phyloP scores from a whole-genome alignment of 192 early-diverging fungal genomes.

The Linnemannia exigua region DNA sequence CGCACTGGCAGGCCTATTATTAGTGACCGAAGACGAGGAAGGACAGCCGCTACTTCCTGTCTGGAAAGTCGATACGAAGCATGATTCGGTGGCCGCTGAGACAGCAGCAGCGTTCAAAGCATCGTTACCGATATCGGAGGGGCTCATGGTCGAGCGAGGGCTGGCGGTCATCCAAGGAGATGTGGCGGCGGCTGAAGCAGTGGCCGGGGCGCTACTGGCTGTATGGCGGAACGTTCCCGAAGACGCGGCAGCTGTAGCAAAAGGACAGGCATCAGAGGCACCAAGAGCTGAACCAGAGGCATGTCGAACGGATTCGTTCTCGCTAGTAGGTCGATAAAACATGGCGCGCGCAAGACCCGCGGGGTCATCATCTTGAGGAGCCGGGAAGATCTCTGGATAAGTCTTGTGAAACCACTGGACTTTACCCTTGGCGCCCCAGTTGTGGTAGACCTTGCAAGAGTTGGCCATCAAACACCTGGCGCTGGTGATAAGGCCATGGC shows the following conservation, averaged over 20 bases:
- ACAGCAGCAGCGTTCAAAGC: slow-evolving; percentile 18
- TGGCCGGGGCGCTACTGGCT: not conserved
- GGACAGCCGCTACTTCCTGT: not conserved
- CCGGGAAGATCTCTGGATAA: slow-evolving; percentile 32
- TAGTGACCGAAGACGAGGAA: not conserved
- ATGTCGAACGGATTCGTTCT: not conserved
- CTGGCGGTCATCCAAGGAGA: slow-evolving; percentile 43
- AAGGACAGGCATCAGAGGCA: not conserved
- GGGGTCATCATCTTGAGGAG: slow-evolving; percentile 9
- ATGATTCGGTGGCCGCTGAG: slow-evolving; percentile 23
- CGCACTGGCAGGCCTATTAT: not conserved
- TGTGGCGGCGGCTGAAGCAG: not conserved
- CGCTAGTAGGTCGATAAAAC: slow-evolving; percentile 30
- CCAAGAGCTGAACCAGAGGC: not conserved
- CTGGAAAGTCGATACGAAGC: slow-evolving; percentile 23
- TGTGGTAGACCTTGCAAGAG: slow-evolving; percentile 34
- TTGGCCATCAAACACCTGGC: slow-evolving; percentile 32
- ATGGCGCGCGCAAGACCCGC: slow-evolving; percentile 11
- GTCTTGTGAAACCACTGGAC: slow-evolving; percentile 38
- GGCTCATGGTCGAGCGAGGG: slow-evolving; percentile 27
- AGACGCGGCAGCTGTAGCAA: not conserved
- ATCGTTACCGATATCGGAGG: slow-evolving; percentile 16
- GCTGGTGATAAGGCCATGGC: slow-evolving; percentile 35
- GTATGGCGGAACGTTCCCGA: not conserved
- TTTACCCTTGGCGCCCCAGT: slow-evolving; percentile 51